phyloP scores from a whole-genome alignment of 352 stramenopile genomes.

The Phytophthora nicotianae region DNA sequence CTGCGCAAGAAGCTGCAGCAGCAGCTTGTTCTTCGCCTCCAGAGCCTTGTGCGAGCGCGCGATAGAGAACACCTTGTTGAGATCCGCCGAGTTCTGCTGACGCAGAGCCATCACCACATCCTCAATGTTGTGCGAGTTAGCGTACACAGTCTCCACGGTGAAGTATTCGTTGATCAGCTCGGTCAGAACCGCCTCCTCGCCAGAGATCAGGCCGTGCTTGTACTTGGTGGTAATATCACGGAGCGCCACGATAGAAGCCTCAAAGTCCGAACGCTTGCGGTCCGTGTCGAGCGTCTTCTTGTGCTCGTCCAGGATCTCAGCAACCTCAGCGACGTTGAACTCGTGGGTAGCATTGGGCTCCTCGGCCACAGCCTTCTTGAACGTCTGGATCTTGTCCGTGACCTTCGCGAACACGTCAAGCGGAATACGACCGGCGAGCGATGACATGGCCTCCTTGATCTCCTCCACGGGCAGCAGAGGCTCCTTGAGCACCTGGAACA shows the following conservation, averaged over 20 bases:
- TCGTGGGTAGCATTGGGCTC: slow-evolving; percentile 33
- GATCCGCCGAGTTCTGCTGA: slow-evolving; percentile 90
- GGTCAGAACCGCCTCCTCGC: slow-evolving; percentile 63
- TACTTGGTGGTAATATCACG: slow-evolving; percentile 82
- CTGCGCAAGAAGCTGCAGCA: slow-evolving; percentile 73
- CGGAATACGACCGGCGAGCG: slow-evolving; percentile 96
- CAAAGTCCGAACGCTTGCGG: slow-evolving; percentile 72
- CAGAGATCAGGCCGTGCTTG: slow-evolving; percentile 70
- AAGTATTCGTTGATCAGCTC: slow-evolving; percentile 87
- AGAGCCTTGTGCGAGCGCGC: slow-evolving; percentile 93
- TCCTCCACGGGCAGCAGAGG: slow-evolving; percentile 91
- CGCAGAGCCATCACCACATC: slow-evolving; percentile 87
- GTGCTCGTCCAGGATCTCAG: slow-evolving; percentile 66
- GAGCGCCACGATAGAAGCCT: slow-evolving; percentile 68
- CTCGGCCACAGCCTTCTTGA: slow-evolving; percentile 55
- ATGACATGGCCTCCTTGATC: slow-evolving; percentile 97
- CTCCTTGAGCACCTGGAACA: slow-evolving; percentile 74
- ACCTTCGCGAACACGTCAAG: slow-evolving; percentile 92
- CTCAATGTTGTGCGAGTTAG: slow-evolving; percentile 80
- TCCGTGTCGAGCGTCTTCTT: slow-evolving; percentile 60
- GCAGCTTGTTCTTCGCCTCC: slow-evolving; percentile 82
- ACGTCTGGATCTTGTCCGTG: slow-evolving; percentile 78
- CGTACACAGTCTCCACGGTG: slow-evolving; percentile 75
- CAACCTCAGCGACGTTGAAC: slow-evolving; percentile 65
- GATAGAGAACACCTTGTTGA: slow-evolving; percentile 86